Base-by-base conservation (phyloP, 495 filamentous ascomycete species). In the Penicillium parvum region DNA sequence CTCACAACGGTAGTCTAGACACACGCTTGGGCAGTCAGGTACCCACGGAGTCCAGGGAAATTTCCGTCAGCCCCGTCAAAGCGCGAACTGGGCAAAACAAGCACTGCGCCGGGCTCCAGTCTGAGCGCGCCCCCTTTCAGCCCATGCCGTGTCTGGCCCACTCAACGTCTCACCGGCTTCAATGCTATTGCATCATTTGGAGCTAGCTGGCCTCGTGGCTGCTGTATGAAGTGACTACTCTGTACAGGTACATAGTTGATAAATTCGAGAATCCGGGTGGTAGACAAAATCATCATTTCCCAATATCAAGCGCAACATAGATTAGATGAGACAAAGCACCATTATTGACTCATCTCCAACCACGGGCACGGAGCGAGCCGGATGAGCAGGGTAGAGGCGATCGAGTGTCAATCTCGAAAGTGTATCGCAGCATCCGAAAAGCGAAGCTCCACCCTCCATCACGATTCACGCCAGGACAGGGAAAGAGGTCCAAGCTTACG, bases 61-160 rank as follows among this genome's bases (percentile, higher is more conserved):
- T 50, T 50, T 53, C 40, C 30, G 27, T 22, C 11, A 18, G 47
- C 26, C 47, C 47, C 39, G 20, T 37, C 40, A 25, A 34, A 35
- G 37, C 45, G 14, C 23, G 40, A 45, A 43, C 39, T 32, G 37
- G 22, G 18, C 23, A 44, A 48, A 57, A 50, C 28, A 50, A 55
- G 41, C 38, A 55, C 28, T 30, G 12, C 35, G 14, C 33, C 29
- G 28, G 38, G 39, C 11, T 52, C 38, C 28, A 26, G 32, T 42
- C 36, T 41, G 43, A 45, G 27, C 29, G 30, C 22, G 38, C 37
- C 27, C 54, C 38, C 40, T 44, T 53, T 58, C 32, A 28, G 40
- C 34, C 36, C 42, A 57, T 47, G 47, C 55, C 52, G 48, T 52
- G 55, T 54, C 40, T 52, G 45, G 45, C 36, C 55, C 55, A 49